Evolutionary conservation across 2,329 filamentous ascomycete genomes (phyloP).

Genomic region (Fusarium brevicatenulatum): DNA sequence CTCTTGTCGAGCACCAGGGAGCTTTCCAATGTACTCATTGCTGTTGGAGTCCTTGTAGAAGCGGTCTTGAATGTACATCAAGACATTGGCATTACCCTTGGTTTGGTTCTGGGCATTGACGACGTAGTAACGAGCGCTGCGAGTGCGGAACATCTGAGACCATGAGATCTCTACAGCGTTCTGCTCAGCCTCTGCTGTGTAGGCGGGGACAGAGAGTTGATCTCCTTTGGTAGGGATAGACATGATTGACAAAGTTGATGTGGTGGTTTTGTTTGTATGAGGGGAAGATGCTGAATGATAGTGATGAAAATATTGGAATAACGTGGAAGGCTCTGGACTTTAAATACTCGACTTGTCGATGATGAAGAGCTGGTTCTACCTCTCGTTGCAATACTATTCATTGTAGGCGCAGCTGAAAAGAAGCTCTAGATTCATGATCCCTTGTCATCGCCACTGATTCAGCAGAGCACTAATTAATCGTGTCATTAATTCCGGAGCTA

Average conservation of each 20-base stretch:
- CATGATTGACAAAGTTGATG: background rate
- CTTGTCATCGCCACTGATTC: background rate
- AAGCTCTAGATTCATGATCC: background rate
- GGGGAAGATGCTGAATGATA: background rate
- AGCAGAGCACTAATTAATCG: background rate
- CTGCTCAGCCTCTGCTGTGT: slow-evolving; percentile 12
- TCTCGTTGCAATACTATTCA: background rate
- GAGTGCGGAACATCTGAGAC: slow-evolving; percentile 19
- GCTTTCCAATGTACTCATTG: slow-evolving; percentile 18
- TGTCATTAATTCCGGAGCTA: background rate
- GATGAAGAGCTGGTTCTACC: background rate
- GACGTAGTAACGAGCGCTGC: slow-evolving; percentile 26
- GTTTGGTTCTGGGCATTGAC: slow-evolving; percentile 26
- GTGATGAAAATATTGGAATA: fast-evolving
- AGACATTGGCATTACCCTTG: slow-evolving; percentile 9
- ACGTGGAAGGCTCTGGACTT: fast-evolving
- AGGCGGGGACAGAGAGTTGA: slow-evolving; percentile 17
- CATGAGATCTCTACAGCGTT: slow-evolving; percentile 21
- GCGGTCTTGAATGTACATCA: slow-evolving; percentile 27
- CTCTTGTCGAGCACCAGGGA: slow-evolving; percentile 15
- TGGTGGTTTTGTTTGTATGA: too few relatives aligned
- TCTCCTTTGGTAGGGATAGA: slow-evolving; percentile 19
- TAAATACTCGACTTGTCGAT: background rate
- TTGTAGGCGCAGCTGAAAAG: background rate
- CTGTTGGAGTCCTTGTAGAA: slow-evolving; percentile 19